Percentiles rank a stretch among this genome's conserved stretches.
phyloP scores from a whole-genome alignment of 129 eudicot genomes.

The Ambrosia trifida region DNA sequence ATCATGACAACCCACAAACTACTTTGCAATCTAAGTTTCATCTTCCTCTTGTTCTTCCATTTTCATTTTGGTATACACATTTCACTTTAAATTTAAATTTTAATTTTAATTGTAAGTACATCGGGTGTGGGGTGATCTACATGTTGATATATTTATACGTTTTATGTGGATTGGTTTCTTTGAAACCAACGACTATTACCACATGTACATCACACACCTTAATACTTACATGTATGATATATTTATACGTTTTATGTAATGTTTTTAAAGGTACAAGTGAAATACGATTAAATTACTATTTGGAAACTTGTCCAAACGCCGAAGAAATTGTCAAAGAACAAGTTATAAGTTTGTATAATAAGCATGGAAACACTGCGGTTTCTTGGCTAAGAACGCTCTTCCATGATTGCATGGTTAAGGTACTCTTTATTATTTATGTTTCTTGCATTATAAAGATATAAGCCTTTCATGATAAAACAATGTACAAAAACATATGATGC shows the following conservation, averaged over 20 bases:
- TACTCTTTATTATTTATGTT: constrained; percentile 20
- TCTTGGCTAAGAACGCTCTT: constrained; percentile 88
- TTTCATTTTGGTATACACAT: constrained; percentile 42
- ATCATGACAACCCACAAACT: constrained; percentile 36
- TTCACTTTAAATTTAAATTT: neutral
- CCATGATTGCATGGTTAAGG: constrained; percentile 88
- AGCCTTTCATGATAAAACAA: constrained; percentile 2
- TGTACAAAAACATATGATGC: neutral
- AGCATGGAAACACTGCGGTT: constrained; percentile 89
- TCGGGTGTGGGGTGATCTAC: neutral
- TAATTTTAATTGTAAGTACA: neutral
- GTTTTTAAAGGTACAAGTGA: constrained; percentile 54
- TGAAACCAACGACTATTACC: no score
- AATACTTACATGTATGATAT: neutral
- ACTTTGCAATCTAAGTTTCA: constrained; percentile 23
- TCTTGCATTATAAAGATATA: neutral
- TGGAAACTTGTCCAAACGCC: constrained; percentile 72
- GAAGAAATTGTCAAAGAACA: constrained; percentile 65
- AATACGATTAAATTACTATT: constrained; percentile 60
- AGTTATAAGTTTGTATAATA: constrained; percentile 54
- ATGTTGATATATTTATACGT: neutral
- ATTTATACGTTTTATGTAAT: neutral
- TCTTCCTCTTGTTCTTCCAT: constrained; percentile 47
- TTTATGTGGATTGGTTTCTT: neutral
- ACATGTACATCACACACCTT: neutral